phyloP scores from a whole-genome alignment of 1,284 basidiomycete genomes.

The Cyathus pygmaeus region DNA sequence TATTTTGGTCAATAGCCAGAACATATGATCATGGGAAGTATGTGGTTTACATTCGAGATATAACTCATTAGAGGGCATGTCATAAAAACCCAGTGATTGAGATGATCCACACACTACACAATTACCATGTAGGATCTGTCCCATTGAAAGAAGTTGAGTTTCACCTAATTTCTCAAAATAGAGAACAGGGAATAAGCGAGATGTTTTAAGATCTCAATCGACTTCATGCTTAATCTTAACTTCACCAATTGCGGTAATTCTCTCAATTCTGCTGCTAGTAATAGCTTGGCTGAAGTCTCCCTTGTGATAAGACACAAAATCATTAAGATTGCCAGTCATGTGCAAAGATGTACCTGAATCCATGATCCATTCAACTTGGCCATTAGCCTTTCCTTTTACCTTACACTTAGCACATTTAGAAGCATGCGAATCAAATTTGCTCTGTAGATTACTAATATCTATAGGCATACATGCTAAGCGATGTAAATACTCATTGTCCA shows the following conservation, averaged over 20 bases:
- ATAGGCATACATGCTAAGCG: background rate
- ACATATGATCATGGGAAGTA: background rate
- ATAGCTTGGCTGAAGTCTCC: constrained; percentile 3
- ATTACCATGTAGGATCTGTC: background rate
- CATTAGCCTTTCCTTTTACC: constrained; percentile 4
- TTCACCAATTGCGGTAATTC: background rate
- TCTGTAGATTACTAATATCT: background rate
- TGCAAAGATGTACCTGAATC: constrained; percentile 16
- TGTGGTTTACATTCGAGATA: background rate
- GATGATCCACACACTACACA: background rate
- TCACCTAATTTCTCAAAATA: background rate
- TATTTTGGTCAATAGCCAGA: background rate
- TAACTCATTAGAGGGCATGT: background rate
- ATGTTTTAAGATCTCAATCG: background rate
- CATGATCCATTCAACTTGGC: constrained; percentile 9
- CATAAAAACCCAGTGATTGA: background rate
- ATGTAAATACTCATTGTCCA: background rate
- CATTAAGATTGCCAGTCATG: background rate
- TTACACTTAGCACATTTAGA: constrained; percentile 1
- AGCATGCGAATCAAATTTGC: constrained; percentile 3
- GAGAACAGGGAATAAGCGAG: background rate
- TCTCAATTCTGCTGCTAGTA: background rate
- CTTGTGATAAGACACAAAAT: background rate
- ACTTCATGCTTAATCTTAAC: background rate
- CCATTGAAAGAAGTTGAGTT: constrained; percentile 3